A percentile compares a stretch with the other conserved stretches of the same genome.
These are phyloP conservation scores for Magnolia changhungtana DNA, from an alignment of 164 flowering plant species.

Conservation along the genomic window DNA sequence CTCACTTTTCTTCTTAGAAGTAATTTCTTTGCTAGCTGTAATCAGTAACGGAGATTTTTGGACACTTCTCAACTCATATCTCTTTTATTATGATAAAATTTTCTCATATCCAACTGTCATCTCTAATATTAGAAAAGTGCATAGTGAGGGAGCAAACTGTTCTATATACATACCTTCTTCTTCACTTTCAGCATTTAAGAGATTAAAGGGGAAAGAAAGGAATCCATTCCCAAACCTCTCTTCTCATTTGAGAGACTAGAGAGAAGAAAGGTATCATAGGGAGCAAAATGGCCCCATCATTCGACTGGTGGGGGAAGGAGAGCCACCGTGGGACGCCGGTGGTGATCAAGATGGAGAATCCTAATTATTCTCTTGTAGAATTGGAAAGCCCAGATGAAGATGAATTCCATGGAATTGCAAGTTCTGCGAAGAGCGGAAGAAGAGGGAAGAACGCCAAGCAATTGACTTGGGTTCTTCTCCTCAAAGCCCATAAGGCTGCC, in stretches of 20 bases:
- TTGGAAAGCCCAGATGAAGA: conserved; percentile 57
- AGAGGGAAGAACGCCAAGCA: conserved; percentile 89
- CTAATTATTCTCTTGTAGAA: conserved; percentile 82
- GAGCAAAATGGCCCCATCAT: conserved; percentile 49
- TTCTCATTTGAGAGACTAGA: background rate
- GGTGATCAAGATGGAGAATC: conserved; percentile 86
- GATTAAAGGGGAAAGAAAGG: background rate
- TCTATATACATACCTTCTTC: background rate
- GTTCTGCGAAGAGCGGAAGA: conserved; percentile 25
- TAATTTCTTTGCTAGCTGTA: conserved; percentile 20
- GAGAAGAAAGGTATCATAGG: background rate
- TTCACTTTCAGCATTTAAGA: background rate
- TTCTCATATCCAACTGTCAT: background rate
- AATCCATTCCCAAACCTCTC: background rate
- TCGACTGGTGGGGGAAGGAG: conserved; percentile 64
- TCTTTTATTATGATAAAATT: background rate
- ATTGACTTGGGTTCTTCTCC: conserved; percentile 92
- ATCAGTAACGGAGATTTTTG: conserved; percentile 16
- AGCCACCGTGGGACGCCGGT: conserved; percentile 73
- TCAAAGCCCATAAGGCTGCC: conserved; percentile 90
- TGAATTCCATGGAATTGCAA: conserved; percentile 31
- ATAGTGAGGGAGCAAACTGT: background rate
- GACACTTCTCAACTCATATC: conserved; percentile 9
- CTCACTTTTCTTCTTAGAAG: background rate
- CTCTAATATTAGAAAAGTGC: background rate